A percentile compares a stretch with the other conserved stretches of the same genome.
Conservation (phyloP, 306 rosid species). For the Vigna radiata region DNA sequence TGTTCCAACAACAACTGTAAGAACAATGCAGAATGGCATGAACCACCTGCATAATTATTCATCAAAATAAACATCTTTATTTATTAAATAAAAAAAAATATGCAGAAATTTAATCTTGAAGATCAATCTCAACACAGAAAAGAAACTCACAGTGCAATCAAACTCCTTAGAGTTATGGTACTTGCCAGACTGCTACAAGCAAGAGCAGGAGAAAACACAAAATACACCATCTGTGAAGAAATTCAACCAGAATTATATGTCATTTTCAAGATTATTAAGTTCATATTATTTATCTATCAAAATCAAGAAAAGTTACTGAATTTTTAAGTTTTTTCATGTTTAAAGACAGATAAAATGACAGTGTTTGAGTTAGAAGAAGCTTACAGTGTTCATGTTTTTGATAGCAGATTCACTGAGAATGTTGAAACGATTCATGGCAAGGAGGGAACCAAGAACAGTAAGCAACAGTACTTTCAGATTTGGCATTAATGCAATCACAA, state of each 20-base stretch:
- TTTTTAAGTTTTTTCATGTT: no score
- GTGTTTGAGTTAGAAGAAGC: neutral
- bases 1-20: conserved; percentile 45
- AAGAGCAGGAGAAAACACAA: conserved; percentile 49
- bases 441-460: conserved; percentile 42
- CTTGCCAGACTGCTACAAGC: conserved; percentile 38
- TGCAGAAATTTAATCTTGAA: neutral
- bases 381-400: conserved; percentile 44
- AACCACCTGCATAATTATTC: conserved; percentile 50
- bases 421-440: conserved; percentile 39
- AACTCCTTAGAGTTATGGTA: conserved; percentile 37
- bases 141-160: conserved; percentile 45
- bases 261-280: no score
- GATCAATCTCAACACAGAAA: neutral
- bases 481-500: conserved; percentile 40
- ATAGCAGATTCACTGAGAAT: conserved; percentile 27
- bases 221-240: conserved; percentile 45
- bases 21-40: conserved; percentile 50
- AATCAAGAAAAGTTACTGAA: no score
- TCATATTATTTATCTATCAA: no score
- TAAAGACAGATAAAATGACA: no score
- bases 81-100: neutral
- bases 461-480: conserved; percentile 43
- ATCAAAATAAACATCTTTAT: neutral
- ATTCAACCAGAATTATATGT: no score